A percentile compares a stretch with the other conserved stretches of the same genome.
These are phyloP conservation scores for Rhodotorula sp. DNA, from an alignment of 1,284 basidiomycete genomes.

Conservation along the genomic window DNA sequence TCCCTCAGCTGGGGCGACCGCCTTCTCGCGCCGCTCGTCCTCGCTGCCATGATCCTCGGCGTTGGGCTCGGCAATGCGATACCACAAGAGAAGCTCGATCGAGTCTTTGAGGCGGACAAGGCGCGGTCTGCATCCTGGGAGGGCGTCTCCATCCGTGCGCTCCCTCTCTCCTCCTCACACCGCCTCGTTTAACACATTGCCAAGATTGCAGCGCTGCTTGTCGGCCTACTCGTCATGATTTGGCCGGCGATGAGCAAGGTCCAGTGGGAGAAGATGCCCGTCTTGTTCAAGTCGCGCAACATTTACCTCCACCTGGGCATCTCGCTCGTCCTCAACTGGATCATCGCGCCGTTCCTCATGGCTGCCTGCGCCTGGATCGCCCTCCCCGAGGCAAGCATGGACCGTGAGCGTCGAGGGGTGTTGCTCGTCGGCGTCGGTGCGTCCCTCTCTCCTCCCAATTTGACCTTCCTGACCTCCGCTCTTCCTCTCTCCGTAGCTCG, in stretches of 20 bases:
- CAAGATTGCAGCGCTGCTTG: constrained; percentile 44
- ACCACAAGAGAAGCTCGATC: constrained; percentile 22
- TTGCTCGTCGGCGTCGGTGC: constrained; percentile 60
- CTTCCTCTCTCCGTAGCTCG: constrained; percentile 50
- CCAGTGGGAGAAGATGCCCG: constrained; percentile 70
- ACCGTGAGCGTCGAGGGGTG: constrained; percentile 56
- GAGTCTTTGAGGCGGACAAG: not conserved
- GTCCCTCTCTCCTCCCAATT: not conserved
- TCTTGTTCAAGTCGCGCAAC: constrained; percentile 60
- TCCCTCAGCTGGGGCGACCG: constrained; percentile 62
- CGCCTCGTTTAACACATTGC: not conserved
- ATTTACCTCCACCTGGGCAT: constrained; percentile 73
- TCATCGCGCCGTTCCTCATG: constrained; percentile 68
- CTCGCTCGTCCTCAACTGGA: constrained; percentile 77
- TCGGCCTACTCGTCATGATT: constrained; percentile 86
- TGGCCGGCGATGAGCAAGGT: constrained; percentile 81
- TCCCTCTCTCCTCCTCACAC: constrained; percentile 36
- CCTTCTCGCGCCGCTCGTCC: constrained; percentile 69
- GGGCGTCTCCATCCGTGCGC: constrained; percentile 20
- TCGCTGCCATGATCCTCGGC: constrained; percentile 76
- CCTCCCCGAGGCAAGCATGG: constrained; percentile 54
- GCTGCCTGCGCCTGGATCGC: constrained; percentile 54
- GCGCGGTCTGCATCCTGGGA: constrained; percentile 1
- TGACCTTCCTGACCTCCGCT: not conserved
- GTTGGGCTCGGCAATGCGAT: constrained; percentile 65